Conservation (phyloP, 1,284 basidiomycete species). For the Phaffia rhodozyma region DNA sequence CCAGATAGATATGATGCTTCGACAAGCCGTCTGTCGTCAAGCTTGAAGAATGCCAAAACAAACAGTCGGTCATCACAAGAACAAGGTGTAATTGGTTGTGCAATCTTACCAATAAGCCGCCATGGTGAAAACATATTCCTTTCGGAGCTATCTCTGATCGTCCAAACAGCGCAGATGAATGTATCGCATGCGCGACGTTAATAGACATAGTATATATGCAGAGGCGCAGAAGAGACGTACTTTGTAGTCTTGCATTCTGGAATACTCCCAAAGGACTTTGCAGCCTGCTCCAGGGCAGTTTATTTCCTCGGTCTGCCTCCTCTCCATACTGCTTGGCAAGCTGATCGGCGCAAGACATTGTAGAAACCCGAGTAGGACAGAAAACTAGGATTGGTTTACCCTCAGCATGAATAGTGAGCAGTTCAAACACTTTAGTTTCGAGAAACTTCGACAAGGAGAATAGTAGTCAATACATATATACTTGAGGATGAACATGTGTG, state of each 20-base stretch:
- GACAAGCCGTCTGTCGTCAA: conserved; percentile 35
- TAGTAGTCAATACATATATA: too few species aligned
- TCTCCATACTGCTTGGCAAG: conserved; percentile 58
- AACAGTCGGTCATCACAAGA: too few species aligned
- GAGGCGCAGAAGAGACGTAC: not conserved
- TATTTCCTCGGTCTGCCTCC: conserved; percentile 41
- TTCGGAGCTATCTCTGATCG: conserved; percentile 22
- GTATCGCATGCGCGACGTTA: not conserved
- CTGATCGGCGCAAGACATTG: conserved; percentile 56
- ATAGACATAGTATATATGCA: not conserved
- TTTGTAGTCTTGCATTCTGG: conserved; percentile 2
- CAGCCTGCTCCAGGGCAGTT: conserved; percentile 51
- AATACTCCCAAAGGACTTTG: conserved; percentile 26
- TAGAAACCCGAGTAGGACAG: conserved; percentile 57
- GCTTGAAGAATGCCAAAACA: not conserved
- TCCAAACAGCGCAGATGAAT: not conserved
- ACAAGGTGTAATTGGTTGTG: too few species aligned
- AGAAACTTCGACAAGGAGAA: conserved; percentile 33
- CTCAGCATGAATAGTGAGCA: conserved; percentile 55
- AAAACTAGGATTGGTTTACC: conserved; percentile 76
- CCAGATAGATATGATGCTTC: conserved; percentile 38
- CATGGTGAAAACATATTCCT: conserved; percentile 44
- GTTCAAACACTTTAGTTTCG: conserved; percentile 58
- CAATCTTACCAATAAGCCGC: conserved; percentile 34
- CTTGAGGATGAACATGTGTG: too few species aligned